Percentiles rank a stretch among this genome's conserved stretches.
These are phyloP conservation scores for Crucibulum laeve DNA, from an alignment of 768 basidiomycete genomes.

Conservation along the genomic window DNA sequence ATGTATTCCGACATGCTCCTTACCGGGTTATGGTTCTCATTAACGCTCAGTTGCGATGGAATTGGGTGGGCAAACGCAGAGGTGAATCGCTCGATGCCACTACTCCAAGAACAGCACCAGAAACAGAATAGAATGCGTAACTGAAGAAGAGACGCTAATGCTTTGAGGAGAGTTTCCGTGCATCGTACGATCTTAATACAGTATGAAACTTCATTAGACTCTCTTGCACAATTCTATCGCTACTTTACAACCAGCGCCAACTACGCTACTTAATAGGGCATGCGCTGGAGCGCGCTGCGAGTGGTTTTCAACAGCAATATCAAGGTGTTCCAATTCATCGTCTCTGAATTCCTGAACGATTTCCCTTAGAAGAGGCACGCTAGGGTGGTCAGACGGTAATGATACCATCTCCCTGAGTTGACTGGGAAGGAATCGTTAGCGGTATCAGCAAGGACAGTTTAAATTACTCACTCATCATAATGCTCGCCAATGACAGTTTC, in stretches of 20 bases:
- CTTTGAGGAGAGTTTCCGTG: not conserved
- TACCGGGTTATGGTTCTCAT: slow-evolving; percentile 7
- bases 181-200: no score
- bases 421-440: slow-evolving; percentile 31
- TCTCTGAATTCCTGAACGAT: slow-evolving; percentile 85
- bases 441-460: not conserved
- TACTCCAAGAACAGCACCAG: slow-evolving; percentile 17
- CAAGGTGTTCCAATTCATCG: slow-evolving; percentile 92
- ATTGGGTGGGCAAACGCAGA: slow-evolving; percentile 44
- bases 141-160: not conserved
- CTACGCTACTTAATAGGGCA: slow-evolving; percentile 79
- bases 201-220: slow-evolving; percentile 38
- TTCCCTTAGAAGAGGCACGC: slow-evolving; percentile 66
- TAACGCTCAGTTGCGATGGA: slow-evolving; percentile 42
- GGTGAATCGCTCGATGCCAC: slow-evolving; percentile 23
- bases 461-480: slow-evolving; percentile 85
- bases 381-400: slow-evolving; percentile 66
- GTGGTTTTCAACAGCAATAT: slow-evolving; percentile 83
- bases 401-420: slow-evolving; percentile 75
- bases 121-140: not conserved
- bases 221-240: slow-evolving; percentile 90
- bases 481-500: slow-evolving; percentile 98
- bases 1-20: slow-evolving; percentile 12
- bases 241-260: slow-evolving; percentile 82
- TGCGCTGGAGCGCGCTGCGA: slow-evolving; percentile 91